Percentiles rank a stretch among this genome's conserved stretches.
These are phyloP conservation scores for Parietichytrium sp. DNA, from an alignment of 108 stramenopile genomes.

Conservation along the genomic window DNA sequence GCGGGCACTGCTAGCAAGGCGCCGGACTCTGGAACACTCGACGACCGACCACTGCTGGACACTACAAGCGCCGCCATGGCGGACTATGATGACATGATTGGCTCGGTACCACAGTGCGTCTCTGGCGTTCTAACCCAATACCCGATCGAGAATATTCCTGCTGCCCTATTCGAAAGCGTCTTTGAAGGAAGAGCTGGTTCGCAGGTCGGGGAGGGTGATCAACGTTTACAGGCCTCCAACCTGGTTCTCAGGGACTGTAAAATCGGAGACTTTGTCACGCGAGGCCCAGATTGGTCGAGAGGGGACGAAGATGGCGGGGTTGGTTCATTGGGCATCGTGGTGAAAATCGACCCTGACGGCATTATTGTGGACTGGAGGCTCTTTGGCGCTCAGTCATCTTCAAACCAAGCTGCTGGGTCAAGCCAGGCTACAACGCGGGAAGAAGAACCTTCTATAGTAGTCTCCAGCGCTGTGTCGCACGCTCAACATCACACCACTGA, in stretches of 20 bases:
- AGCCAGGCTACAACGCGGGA: neutral
- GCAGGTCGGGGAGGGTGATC: neutral
- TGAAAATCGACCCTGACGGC: neutral
- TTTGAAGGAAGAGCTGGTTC: neutral
- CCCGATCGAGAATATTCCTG: slow-evolving; percentile 20
- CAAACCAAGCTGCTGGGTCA: neutral
- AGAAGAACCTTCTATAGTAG: neutral
- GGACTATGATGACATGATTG: neutral
- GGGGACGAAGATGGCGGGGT: neutral
- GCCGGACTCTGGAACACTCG: neutral
- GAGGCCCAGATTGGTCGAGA: neutral
- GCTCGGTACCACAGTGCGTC: neutral
- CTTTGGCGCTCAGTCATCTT: no score
- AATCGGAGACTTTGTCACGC: neutral
- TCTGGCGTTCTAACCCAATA: neutral
- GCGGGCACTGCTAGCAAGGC: neutral
- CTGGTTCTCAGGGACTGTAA: neutral
- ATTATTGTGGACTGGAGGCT: neutral
- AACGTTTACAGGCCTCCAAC: no score
- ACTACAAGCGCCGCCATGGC: neutral
- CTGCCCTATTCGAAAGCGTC: no score
- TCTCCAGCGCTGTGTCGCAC: neutral
- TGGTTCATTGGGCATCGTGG: neutral
- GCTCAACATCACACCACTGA: neutral
- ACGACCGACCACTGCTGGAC: neutral